Evolutionary conservation across 805 yeast species (phyloP), one percentile per base, ranked within the genome.

Genomic region (Dipodascopsis tothii): DNA sequence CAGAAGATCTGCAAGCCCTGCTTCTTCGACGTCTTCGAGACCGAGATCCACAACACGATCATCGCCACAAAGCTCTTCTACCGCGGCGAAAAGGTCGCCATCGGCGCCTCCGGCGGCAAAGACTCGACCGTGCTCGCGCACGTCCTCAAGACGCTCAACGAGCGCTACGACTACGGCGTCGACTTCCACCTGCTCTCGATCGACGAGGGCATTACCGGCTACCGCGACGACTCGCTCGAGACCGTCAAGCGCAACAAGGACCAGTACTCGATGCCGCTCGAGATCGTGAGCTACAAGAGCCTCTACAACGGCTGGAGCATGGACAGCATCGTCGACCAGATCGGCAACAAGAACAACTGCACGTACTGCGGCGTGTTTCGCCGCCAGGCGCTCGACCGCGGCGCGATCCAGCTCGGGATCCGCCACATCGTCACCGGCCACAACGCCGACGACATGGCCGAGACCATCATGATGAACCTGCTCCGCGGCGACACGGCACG

Each of bases 371-470:
- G 99, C 39, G 98, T 92, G 4, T 77, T 92, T 44, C 72, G 99
- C 64, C 74, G 99, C 55, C 99, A 92, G 65, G 96, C 98, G 0
- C 66, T 92, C 38, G 99, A 92, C 62, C 72, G 99, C 54, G 99
- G 98, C 2, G 96, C 97, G 2, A 80, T 84, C 7, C 82, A 80
- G 59, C 65, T 90, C 20, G 86, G 81, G 0, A 87, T 92, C 40
- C 71, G 73, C 42, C 99, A 92, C 64, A 92, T 92, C 25, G 94
- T 92, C 1, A 92, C 99, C 0, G 99, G 99, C 2, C 99, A 92
- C 64, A 92, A 92, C 62, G 99, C 99, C 0, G 99, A 92, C 63
- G 99, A 92, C 65, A 84, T 92, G 85, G 99, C 99, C 1, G 99
- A 92, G 59, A 92, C 99, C 0, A 95, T 92, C 3, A 65, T 92